Percentiles rank a stretch among this genome's conserved stretches.
Evolutionary conservation across 2,329 filamentous ascomycete species (phyloP).

Genomic region (Orbilia blumenaviensis): DNA sequence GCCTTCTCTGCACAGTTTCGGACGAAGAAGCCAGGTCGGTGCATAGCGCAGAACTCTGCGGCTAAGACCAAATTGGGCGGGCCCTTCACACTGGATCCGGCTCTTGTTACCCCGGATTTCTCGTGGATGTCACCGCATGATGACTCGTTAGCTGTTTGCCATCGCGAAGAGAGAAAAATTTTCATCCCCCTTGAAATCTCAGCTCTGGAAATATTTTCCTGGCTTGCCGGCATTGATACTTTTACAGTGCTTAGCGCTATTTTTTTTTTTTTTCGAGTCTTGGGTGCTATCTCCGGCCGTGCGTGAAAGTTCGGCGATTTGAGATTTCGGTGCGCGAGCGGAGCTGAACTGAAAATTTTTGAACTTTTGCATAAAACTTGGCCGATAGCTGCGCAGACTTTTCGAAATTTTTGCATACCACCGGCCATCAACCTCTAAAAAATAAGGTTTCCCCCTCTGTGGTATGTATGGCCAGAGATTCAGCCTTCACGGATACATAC

Average conservation of each 20-base stretch:
- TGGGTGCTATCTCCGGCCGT: neutral
- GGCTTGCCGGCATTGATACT: too few relatives aligned
- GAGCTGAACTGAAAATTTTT: neutral
- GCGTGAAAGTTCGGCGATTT: slow-evolving; percentile 11
- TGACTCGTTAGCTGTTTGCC: slow-evolving; percentile 8
- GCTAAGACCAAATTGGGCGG: neutral
- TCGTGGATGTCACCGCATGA: slow-evolving; percentile 1
- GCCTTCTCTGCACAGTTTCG: neutral
- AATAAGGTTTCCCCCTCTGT: too few relatives aligned
- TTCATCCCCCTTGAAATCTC: neutral
- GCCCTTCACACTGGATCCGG: neutral
- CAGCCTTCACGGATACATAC: too few relatives aligned
- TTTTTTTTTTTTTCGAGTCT: neutral
- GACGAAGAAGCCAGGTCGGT: slow-evolving; percentile 7
- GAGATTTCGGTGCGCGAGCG: slow-evolving; percentile 3
- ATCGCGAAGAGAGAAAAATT: neutral
- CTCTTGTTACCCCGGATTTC: slow-evolving; percentile 16
- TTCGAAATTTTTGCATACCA: too few relatives aligned
- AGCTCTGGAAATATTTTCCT: neutral
- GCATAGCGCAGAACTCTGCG: neutral
- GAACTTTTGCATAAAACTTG: neutral
- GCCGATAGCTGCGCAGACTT: too few relatives aligned
- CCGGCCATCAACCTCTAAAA: too few relatives aligned
- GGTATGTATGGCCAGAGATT: too few relatives aligned
- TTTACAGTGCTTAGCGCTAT: neutral